Evolutionary conservation across 139 green algal genomes (phyloP), one percentile per base, ranked within the genome.

Genomic region (Choricystis sp.): DNA sequence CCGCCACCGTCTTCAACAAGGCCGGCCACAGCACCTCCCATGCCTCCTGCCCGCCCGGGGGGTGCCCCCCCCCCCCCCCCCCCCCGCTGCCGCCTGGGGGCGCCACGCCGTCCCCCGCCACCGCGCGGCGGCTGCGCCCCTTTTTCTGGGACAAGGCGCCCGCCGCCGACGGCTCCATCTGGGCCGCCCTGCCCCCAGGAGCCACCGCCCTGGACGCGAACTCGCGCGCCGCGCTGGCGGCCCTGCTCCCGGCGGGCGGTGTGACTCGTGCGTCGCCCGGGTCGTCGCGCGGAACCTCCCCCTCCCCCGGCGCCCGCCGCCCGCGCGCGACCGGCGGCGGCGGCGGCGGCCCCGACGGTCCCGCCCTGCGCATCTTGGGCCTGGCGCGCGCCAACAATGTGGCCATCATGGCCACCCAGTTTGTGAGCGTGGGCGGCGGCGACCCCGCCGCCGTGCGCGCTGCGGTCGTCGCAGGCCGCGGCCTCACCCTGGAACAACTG

Each of bases 401-500:
- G 28, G 70, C 79, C 55, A 90, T 89, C 70, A 89, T 89, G 78
- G 73, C 89, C 20, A 88, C 72, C 21, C 80, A 86, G 66, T 79
- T 83, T 49, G 55, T 49, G 1, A 20, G 49, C 1, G 30, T 69
- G 31, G 70, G 24, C 48, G 77, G 81, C 55, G 75, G 75, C 65
- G 74, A 57, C 60, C 9, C 40, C 40, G 40, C 9, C 9, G 40
- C 40, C 9, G 16, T 16, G 40, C 9, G 9, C 9, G 40, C 40
- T 9, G 40, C 40, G 9, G 16, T 16, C 40, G 16, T 16, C 40
- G 16, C 40, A 9, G 40, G 9, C 9, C 57, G 58, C 2, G 28
- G 24, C 25, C 75, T 86, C 4, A 55, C 63, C 1, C 49, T 73
- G 57, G 77, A 86, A 56, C 70, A 74, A 55, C 69, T 87, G 21